Conservation (phyloP, 208 protist genomes). For the Herpetomonas samuelpessoai region DNA sequence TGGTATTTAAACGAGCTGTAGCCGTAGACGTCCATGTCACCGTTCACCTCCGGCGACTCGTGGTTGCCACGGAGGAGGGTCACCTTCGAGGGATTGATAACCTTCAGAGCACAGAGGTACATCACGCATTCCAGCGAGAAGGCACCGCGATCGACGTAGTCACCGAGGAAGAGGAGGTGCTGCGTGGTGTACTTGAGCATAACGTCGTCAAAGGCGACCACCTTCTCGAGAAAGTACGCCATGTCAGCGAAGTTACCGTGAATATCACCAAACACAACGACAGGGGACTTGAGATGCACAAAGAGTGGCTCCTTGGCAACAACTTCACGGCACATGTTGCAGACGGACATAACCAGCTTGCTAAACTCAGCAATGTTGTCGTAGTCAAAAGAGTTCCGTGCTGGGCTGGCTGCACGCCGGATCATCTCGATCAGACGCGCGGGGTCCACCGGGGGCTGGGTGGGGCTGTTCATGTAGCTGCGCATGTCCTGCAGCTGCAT, state of each 20-base stretch:
- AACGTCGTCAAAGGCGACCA: constrained; percentile 86
- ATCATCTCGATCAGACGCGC: constrained; percentile 85
- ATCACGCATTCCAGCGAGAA: constrained; percentile 89
- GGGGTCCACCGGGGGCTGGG: constrained; percentile 76
- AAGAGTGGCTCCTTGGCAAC: constrained; percentile 87
- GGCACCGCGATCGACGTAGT: constrained; percentile 98
- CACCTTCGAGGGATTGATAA: constrained; percentile 86
- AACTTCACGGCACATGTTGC: constrained; percentile 78
- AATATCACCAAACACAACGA: constrained; percentile 92
- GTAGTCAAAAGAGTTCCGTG: constrained; percentile 77
- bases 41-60: constrained; percentile 91
- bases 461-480: constrained; percentile 87
- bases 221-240: constrained; percentile 88
- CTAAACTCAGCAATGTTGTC: constrained; percentile 81
- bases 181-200: constrained; percentile 91
- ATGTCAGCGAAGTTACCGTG: constrained; percentile 94
- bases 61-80: constrained; percentile 93
- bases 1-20: constrained; percentile 93
- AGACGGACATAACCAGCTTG: constrained; percentile 87
- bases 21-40: constrained; percentile 91
- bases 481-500: constrained; percentile 87
- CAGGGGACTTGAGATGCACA: constrained; percentile 85
- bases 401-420: constrained; percentile 65
- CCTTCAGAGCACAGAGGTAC: constrained; percentile 87
- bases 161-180: constrained; percentile 97